These are phyloP conservation scores for Diplotaxis tenuifolia DNA, from an alignment of 345 rosid genomes.

Conservation along the genomic window DNA sequence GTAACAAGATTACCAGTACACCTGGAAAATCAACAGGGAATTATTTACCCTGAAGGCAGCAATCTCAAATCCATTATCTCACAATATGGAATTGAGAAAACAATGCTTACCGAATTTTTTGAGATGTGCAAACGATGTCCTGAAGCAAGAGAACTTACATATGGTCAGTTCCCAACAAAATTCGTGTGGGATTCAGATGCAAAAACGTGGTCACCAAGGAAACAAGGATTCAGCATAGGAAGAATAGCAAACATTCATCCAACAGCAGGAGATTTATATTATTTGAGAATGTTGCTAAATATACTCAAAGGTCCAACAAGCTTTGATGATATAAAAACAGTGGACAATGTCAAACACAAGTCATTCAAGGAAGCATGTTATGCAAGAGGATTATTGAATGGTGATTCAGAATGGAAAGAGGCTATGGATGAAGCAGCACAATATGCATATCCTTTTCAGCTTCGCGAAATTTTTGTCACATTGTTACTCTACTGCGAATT, in stretches of 20 bases:
- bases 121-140: background rate
- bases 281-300: background rate
- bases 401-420: background rate
- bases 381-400: background rate
- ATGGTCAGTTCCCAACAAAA: background rate
- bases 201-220: background rate
- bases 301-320: background rate
- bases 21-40: background rate
- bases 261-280: background rate
- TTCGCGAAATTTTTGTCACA: background rate
- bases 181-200: background rate
- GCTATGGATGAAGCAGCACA: background rate
- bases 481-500: background rate
- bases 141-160: background rate
- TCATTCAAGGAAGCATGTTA: background rate
- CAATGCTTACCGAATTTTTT: background rate
- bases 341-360: background rate
- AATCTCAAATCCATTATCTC: background rate
- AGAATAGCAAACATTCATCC: background rate
- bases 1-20: background rate
- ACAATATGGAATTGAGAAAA: background rate
- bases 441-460: background rate
- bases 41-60: background rate
- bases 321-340: background rate
- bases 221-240: background rate